Conservation (phyloP, 2,329 filamentous ascomycete genomes). For the Trichoderma asperellum region DNA sequence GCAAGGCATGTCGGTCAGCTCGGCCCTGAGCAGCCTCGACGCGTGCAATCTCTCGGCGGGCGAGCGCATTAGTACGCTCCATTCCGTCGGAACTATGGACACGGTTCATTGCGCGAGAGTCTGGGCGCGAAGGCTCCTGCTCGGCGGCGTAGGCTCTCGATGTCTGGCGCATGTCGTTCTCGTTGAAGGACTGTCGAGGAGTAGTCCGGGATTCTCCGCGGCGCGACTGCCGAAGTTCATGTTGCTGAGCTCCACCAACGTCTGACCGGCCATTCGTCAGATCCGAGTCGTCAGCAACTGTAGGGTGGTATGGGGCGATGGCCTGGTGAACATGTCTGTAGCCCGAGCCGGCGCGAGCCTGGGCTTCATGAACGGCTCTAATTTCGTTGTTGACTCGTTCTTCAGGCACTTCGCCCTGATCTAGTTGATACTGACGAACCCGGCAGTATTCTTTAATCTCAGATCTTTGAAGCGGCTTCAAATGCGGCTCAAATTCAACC, state of each 20-base stretch:
- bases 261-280: slow-evolving; percentile 30
- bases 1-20: slow-evolving; percentile 52
- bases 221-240: slow-evolving; percentile 50
- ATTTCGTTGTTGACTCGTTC: slow-evolving; percentile 56
- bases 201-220: slow-evolving; percentile 44
- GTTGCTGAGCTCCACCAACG: slow-evolving; percentile 36
- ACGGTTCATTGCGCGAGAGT: slow-evolving; percentile 33
- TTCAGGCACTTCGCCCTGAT: slow-evolving; percentile 54
- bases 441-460: slow-evolving; percentile 68
- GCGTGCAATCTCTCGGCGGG: slow-evolving; percentile 56
- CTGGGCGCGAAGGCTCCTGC: slow-evolving; percentile 30
- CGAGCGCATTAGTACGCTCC: slow-evolving; percentile 54
- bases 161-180: slow-evolving; percentile 30
- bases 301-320: slow-evolving; percentile 33
- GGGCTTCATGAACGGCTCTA: slow-evolving; percentile 56
- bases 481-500: slow-evolving; percentile 60
- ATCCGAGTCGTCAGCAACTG: slow-evolving; percentile 32
- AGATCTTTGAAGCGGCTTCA: slow-evolving; percentile 53
- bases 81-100: slow-evolving; percentile 41
- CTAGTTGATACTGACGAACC: slow-evolving; percentile 62
- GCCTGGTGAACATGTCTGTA: slow-evolving; percentile 34
- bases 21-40: slow-evolving; percentile 57
- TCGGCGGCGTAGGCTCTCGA: slow-evolving; percentile 14
- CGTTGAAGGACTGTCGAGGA: slow-evolving; percentile 37
- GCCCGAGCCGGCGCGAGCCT: slow-evolving; percentile 46